Percentiles rank a stretch among this genome's conserved stretches.
These are phyloP conservation scores for Panus rudis DNA, from an alignment of 768 basidiomycete genomes.

Conservation along the genomic window DNA sequence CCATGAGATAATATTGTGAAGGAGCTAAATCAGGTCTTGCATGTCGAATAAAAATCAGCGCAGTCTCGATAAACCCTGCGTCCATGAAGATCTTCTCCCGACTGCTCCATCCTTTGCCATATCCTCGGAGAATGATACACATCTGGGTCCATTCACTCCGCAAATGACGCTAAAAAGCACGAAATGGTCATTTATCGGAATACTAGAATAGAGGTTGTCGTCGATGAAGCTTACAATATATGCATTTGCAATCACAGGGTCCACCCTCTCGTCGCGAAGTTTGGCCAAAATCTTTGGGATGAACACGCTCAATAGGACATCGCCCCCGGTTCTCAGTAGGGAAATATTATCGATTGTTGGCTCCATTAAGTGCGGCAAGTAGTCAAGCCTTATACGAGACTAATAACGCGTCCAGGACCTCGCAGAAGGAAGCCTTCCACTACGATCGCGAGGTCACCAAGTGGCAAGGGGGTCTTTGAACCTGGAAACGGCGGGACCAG, in stretches of 20 bases:
- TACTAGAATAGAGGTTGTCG: neutral
- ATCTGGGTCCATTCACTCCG: neutral
- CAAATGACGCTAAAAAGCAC: neutral
- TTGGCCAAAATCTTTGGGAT: neutral
- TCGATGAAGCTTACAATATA: neutral
- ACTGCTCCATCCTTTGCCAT: neutral
- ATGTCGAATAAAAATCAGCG: neutral
- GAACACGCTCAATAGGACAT: too few species aligned
- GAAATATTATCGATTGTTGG: too few species aligned
- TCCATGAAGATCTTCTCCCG: constrained; percentile 1
- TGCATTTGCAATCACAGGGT: too few species aligned
- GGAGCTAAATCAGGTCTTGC: neutral
- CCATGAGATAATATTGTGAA: neutral
- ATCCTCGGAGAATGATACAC: neutral
- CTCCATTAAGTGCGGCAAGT: too few species aligned
- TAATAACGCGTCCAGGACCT: too few species aligned
- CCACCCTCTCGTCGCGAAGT: neutral
- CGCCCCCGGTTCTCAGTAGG: too few species aligned
- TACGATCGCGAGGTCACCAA: too few species aligned
- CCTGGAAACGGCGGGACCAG: too few species aligned
- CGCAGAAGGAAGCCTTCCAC: too few species aligned
- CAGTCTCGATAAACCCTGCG: neutral
- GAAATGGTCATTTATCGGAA: neutral
- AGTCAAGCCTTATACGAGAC: too few species aligned
- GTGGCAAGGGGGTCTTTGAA: too few species aligned